phyloP scores from a whole-genome alignment of 2,329 filamentous ascomycete species.

The Herpotrichia juniperi region DNA sequence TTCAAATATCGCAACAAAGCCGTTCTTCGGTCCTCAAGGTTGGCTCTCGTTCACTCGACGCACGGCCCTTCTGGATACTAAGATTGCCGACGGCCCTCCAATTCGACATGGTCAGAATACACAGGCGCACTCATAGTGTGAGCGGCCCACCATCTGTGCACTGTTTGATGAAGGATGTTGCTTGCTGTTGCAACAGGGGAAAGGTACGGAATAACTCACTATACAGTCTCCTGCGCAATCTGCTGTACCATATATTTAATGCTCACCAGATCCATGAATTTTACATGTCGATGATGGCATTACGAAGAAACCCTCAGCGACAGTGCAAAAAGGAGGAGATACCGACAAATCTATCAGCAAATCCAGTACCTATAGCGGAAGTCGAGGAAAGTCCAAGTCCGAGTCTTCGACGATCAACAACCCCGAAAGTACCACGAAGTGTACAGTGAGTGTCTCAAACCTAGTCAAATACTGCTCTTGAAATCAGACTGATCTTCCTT shows the following conservation, averaged over 20 bases:
- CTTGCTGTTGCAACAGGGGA: conserved; percentile 32
- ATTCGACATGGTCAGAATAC: conserved; percentile 29
- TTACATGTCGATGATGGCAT: conserved; percentile 30
- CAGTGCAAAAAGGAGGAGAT: conserved; percentile 30
- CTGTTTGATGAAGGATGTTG: conserved; percentile 27
- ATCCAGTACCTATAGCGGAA: conserved; percentile 3
- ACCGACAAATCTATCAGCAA: not conserved
- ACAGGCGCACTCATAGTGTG: conserved; percentile 27
- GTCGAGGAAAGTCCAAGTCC: not conserved
- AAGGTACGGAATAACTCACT: conserved; percentile 25
- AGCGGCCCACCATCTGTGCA: conserved; percentile 27
- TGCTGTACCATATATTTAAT: conserved; percentile 18
- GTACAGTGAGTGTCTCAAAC: conserved; percentile 5
- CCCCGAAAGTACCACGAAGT: not conserved
- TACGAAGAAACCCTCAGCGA: conserved; percentile 31
- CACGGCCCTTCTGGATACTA: conserved; percentile 20
- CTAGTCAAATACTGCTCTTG: not conserved
- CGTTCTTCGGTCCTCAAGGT: conserved; percentile 15
- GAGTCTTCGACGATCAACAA: not conserved
- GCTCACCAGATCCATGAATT: conserved; percentile 26
- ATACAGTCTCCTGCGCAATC: conserved; percentile 21
- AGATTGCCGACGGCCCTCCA: conserved; percentile 14
- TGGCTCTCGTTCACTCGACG: conserved; percentile 11
- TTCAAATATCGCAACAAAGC: conserved; percentile 14
- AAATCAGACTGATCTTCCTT: not conserved